phyloP scores from a whole-genome alignment of 371 early-diverging fungal genomes.

The Syncephalastrum racemosum region DNA sequence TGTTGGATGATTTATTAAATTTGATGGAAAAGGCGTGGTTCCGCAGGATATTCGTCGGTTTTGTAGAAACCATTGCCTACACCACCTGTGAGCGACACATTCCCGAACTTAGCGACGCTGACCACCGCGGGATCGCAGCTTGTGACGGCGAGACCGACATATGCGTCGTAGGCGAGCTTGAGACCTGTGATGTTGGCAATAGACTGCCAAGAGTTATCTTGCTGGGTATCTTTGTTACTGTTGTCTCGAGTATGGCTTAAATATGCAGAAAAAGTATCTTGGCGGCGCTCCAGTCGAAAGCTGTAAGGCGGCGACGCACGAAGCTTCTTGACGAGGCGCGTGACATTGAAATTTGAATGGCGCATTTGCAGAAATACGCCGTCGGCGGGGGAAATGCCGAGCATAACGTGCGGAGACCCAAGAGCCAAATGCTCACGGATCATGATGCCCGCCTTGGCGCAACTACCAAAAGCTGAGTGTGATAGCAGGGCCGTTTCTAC shows the following conservation, averaged over 20 bases:
- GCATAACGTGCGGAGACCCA: constrained; percentile 37
- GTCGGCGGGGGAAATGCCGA: constrained; percentile 43
- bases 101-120: constrained; percentile 44
- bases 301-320: constrained; percentile 41
- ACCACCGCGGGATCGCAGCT: constrained; percentile 48
- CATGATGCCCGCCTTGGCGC: constrained; percentile 52
- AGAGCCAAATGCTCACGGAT: constrained; percentile 43
- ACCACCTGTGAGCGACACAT: constrained; percentile 34
- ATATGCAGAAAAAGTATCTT: constrained; percentile 14
- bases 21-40: too few relatives aligned
- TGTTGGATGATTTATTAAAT: too few relatives aligned
- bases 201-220: constrained; percentile 25
- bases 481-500: constrained; percentile 36
- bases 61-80: constrained; percentile 25
- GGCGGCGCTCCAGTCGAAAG: constrained; percentile 28
- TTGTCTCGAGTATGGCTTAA: constrained; percentile 5
- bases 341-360: constrained; percentile 22
- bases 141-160: constrained; percentile 44
- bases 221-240: background rate
- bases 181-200: constrained; percentile 23
- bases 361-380: constrained; percentile 40
- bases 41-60: too few relatives aligned
- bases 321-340: constrained; percentile 33
- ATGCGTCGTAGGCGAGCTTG: constrained; percentile 34
- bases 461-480: constrained; percentile 44